A percentile compares a stretch with the other conserved stretches of the same genome.
Evolutionary conservation across 495 filamentous ascomycete species (phyloP).

Genomic region (Penicillium robsamsonii): DNA sequence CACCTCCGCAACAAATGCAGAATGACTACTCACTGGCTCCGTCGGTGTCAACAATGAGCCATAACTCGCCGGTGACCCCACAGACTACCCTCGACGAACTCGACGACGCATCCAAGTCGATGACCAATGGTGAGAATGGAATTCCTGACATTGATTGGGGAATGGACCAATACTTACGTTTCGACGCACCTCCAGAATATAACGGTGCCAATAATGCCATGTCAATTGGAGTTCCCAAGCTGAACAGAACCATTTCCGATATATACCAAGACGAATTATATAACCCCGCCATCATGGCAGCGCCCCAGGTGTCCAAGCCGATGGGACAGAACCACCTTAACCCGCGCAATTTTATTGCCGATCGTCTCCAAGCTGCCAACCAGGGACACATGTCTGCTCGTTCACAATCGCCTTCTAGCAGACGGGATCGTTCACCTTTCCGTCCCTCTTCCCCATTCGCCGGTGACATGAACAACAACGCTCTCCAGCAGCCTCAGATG

Average conservation of each 20-base stretch:
- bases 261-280: constrained; percentile 83
- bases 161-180: constrained; percentile 62
- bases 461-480: constrained; percentile 29
- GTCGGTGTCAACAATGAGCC: constrained; percentile 55
- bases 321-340: constrained; percentile 45
- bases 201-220: constrained; percentile 30
- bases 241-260: constrained; percentile 83
- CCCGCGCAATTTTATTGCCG: constrained; percentile 63
- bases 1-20: constrained; percentile 30
- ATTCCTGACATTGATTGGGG: constrained; percentile 47
- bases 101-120: constrained; percentile 46
- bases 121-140: constrained; percentile 52
- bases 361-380: constrained; percentile 76
- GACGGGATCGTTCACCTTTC: constrained; percentile 81
- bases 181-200: constrained; percentile 50
- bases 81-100: constrained; percentile 53
- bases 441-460: constrained; percentile 68
- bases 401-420: constrained; percentile 53
- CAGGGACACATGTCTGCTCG: constrained; percentile 65
- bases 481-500: constrained; percentile 35
- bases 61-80: constrained; percentile 58
- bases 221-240: constrained; percentile 63
- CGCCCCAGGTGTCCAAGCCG: constrained; percentile 44
- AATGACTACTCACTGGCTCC: constrained; percentile 50
- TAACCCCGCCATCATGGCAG: constrained; percentile 61